Percentiles rank a stretch among this genome's conserved stretches.
phyloP scores from a whole-genome alignment of 106 monocot species.

The Platanthera guangdongensis region DNA sequence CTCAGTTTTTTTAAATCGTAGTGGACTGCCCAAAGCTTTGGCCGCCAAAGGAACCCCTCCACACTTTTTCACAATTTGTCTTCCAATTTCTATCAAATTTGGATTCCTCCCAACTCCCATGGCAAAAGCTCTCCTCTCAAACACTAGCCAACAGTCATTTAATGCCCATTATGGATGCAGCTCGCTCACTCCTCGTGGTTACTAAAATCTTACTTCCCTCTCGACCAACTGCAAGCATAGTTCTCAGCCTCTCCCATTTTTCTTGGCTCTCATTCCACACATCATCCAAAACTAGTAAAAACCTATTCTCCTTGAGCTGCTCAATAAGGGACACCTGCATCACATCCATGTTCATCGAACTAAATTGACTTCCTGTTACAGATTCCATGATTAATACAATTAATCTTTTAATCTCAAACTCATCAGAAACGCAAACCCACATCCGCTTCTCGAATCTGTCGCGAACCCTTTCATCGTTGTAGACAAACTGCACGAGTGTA shows the following conservation, averaged over 20 bases:
- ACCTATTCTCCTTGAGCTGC: not conserved
- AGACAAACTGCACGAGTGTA: slow-evolving; percentile 28
- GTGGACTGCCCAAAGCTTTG: too few relatives aligned
- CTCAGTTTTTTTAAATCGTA: slow-evolving; percentile 5
- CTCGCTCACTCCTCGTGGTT: slow-evolving; percentile 17
- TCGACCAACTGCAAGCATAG: slow-evolving; percentile 5
- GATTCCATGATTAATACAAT: too few relatives aligned
- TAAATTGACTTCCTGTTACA: not conserved
- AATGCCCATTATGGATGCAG: slow-evolving; percentile 22
- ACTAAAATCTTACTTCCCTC: slow-evolving; percentile 24
- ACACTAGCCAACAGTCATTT: slow-evolving; percentile 20
- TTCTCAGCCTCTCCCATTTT: slow-evolving; percentile 20
- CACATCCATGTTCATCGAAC: slow-evolving; percentile 1
- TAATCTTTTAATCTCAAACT: too few relatives aligned
- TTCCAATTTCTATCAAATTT: slow-evolving; percentile 15
- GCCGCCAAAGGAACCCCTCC: slow-evolving; percentile 26
- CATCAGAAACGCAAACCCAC: too few relatives aligned
- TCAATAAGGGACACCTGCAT: not conserved
- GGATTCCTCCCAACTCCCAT: not conserved
- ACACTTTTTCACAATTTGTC: slow-evolving; percentile 35
- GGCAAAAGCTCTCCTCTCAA: slow-evolving; percentile 28
- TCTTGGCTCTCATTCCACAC: slow-evolving; percentile 25
- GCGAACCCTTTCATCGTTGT: slow-evolving; percentile 22
- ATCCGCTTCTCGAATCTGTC: slow-evolving; percentile 18
- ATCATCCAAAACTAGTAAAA: slow-evolving; percentile 39